Base-by-base conservation (phyloP, 139 green algal genomes). In the Eudorina sp. region DNA sequence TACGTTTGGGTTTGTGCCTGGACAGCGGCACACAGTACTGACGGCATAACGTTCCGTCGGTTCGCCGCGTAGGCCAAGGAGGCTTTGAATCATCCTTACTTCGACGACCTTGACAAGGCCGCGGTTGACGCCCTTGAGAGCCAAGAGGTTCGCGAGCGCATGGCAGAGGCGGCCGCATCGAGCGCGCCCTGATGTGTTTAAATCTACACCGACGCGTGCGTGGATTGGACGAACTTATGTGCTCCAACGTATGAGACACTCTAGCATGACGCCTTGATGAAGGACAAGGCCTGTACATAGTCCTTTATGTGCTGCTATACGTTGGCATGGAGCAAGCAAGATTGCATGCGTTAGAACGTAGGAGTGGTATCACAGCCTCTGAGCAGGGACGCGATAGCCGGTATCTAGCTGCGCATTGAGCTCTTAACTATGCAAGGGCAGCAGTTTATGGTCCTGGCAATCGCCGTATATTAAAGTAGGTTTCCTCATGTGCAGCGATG, bases 71-170 rank as follows among this genome's bases (percentile, higher is more conserved):
- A 97, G 94, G 98, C 98, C 51, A 99, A 98, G 93, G 96, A 99
- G 34, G 97, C 98, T 3, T 88, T 99, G 41, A 90, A 95, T 18
- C 98, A 99, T 93, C 94, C 96, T 14, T 99, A 99, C 95, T 99
- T 99, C 94, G 93, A 98, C 82, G 95, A 98, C 87, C 87, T 97
- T 40, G 93, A 97, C 90, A 95, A 93, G 90, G 91, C 29, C 8
- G 43, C 70, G 13, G 90, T 98, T 2, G 96, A 98, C 80, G 81
- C 85, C n/a, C 90, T 98, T 8, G 96, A 98, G 88, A 96, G 93
- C 89, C 86, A 86, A 38, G 88, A 93, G 41, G 72, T 95, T 3
- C 86, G 81, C 34, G 70, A 72, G 8, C 83, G 83, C 83, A 81
- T 82, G 68, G 83, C 83, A 16, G 83, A 81, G 68, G 83, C 48